A percentile compares a stretch with the other conserved stretches of the same genome.
These are phyloP conservation scores for Solanum stenotomum DNA, from an alignment of 257 asterid genomes.

Conservation along the genomic window DNA sequence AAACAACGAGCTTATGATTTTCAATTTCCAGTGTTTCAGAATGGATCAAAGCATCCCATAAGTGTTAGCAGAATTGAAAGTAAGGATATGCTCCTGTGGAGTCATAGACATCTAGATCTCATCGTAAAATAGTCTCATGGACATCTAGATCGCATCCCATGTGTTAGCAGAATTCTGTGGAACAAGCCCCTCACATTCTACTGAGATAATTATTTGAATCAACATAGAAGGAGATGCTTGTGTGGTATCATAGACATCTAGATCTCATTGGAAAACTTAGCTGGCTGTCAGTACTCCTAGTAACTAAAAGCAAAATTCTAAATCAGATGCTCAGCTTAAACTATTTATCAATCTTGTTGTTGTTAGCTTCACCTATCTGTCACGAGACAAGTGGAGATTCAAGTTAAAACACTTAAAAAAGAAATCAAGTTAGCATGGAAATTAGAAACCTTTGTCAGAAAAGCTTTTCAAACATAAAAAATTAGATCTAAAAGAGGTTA, in stretches of 20 bases:
- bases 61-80: not conserved
- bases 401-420: conserved; percentile 18
- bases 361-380: conserved; percentile 50
- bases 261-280: not conserved
- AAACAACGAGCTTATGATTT: not conserved
- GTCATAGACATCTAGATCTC: not conserved
- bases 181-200: not conserved
- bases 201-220: not conserved
- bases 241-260: not conserved
- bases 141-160: not conserved
- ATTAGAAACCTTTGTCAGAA: conserved; percentile 19
- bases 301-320: conserved; percentile 1
- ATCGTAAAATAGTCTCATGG: not conserved
- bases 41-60: not conserved
- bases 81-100: not conserved
- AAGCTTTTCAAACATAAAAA: conserved; percentile 39
- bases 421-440: conserved; percentile 30
- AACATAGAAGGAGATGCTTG: not conserved
- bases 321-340: conserved; percentile 12
- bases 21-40: not conserved
- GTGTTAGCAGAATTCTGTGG: not conserved
- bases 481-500: conserved; percentile 74
- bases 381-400: conserved; percentile 23
- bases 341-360: conserved; percentile 19
- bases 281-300: conserved; percentile 21